Base-by-base conservation (phyloP, 2,329 filamentous ascomycete species). In the Aspergillus pseudonomiae region DNA sequence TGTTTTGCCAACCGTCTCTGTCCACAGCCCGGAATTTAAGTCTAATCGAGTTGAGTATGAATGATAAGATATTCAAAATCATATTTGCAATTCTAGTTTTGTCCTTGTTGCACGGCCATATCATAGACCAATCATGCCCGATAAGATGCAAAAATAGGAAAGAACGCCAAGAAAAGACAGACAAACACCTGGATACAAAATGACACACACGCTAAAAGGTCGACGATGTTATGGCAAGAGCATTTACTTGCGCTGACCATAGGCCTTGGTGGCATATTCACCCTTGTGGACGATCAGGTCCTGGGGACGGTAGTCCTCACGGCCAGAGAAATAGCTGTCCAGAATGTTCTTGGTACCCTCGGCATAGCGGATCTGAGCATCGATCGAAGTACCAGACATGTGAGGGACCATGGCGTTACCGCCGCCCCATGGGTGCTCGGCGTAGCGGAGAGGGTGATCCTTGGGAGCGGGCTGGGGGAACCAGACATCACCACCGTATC, bases 351-450 rank as follows among this genome's bases (percentile, higher is more conserved):
- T 97, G 80, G 88, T 91, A 73, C 93, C 93, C 68, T 89, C 85
- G 74, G 93, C 92, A 78, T 97, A 97, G 70, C 93, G 89, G 83
- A 92, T 90, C 86, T 99, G 95, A 64, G 95, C 95, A 78, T 99
- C 95, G 77, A 99, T 90, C 19, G 94, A 97, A 63, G 94, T 98
- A 78, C 95, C 95, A 14, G 93, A 97, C 93, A 98, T 97, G 88
- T 98, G 95, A 62, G 95, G 93, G 64, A 97, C 94, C 92, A 95
- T 99, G 83, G 94, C 95, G 84, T 98, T 98, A 78, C 95, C 95
- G 77, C 94, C 95, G 72, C 94, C 94, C 86, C 92, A 97, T 78
- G 92, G 91, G 87, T 94, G 94, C 87, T 94, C 90, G 79, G 92
- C 94, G 79, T 90, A 91, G 78, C 95, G 93, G 75, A 99, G 91